Evolutionary conservation across 2,329 filamentous ascomycete genomes (phyloP), one percentile per base, ranked within the genome.

Genomic region (Hypoxylon sp.): DNA sequence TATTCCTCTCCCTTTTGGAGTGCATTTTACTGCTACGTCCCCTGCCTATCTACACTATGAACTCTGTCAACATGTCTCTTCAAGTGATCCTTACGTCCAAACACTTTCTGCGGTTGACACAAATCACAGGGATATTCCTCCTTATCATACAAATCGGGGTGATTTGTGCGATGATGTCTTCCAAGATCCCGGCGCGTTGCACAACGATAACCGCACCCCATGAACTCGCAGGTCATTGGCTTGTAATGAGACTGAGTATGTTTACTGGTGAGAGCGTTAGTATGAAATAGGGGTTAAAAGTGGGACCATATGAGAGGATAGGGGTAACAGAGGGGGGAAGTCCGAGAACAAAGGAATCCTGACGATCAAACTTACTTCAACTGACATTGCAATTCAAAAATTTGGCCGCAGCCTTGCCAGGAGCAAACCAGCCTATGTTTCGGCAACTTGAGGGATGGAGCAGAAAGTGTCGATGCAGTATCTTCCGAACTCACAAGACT

Each of bases 61-160:
- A 53, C 14, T 28, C 48, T 28, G 38, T 30, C 36, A 52, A 52
- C 28, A 53, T 60, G 38, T 48, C 58, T 23, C 43, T 46, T 46
- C 21, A 46, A 23, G 43, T 48, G 10, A 9, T 48, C 9, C 43
- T 48, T 48, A 3, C 43, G 43, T 5, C 43, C 43, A 48, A 48
- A 21, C 21, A 48, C 19, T 14, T 48, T 48, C 23, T 6, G 19
- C 3, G 43, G 43, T 25, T 25, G 10, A 23, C 43, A 48, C 19
- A 23, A 23, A 5, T 48, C 43, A 48, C 21, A 25, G 10, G 19
- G 10, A 48, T 11, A 48, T 21, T 48, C 43, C 43, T 48, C 43
- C 5, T 10, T 25, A 25, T 13, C 9, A 48, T 45, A 21, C 17
- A 46, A 21, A 46, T 11, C 17, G 14, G 19, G 19, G 17, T 23